Base-by-base conservation (phyloP, 2,329 filamentous ascomycete species). In the Leptographium radiaticola region DNA sequence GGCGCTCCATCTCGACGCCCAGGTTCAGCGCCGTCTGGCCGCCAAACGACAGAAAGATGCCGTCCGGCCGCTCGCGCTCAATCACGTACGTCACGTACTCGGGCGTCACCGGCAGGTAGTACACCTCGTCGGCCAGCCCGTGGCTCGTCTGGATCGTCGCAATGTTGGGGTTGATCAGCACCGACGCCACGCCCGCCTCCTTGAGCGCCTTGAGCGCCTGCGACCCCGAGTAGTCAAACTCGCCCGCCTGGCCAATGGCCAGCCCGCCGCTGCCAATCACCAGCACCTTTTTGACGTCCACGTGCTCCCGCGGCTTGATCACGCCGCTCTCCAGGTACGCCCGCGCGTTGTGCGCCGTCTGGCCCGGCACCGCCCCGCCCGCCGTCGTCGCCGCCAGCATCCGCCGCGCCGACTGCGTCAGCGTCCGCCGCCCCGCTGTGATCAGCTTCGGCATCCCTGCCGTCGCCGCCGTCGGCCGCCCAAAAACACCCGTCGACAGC, bases 61-160 rank as follows among this genome's bases (percentile, higher is more conserved):
- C 93, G 75, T 98, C 93, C 44, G 93, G 93, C 67, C 84, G 82
- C 73, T 97, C 93, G 65, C 87, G 85, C 75, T 97, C 89, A 68
- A 98, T 97, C 58, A 98, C 91, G 71, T 97, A 91, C 65, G 86
- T 86, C 66, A 96, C 90, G 72, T 97, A 98, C 78, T 97, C 91
- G 59, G 91, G 87, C 18, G 93, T 98, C 64, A 98, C 90, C 54
- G 93, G 93, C 45, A 97, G 76, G 77, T 97, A 98, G 74, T 97
- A 98, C 53, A 97, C 93, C 75, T 97, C 96, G 70, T 98, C 93
- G n/a, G 93, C 93, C 51, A 98, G 75, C 60, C 90, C 89, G 73
- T 96, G 95, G 52, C 91, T 97, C 5, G 93, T 98, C 69, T 98
- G 93, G 58, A 97, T 97, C 0, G 93, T 98, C 60, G 93, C 93